Base-by-base conservation (phyloP, 306 rosid genomes). In the Ormosia emarginata region DNA sequence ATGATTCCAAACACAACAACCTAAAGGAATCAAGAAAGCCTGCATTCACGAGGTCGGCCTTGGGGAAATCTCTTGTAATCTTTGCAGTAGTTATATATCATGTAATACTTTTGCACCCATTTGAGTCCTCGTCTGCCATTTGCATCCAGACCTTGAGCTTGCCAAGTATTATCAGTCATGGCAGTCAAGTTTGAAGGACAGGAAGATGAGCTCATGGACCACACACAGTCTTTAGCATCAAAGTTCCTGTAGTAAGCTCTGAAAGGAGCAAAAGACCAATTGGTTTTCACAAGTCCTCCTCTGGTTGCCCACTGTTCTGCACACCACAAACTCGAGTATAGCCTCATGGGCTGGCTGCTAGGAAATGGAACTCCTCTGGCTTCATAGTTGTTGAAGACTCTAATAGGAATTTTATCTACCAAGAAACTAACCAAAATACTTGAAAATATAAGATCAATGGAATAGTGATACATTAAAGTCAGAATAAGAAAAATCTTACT, bases 251-350 rank as follows among this genome's bases (percentile, higher is more conserved):
- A 84, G 37, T 81, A 81, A 40, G 88, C 82, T 6, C 15, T 68
- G 75, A 87, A 81, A 10, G 90, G 90, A 49, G 90, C 88, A 53
- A 12, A 46, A 7, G 73, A 49, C 88, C 86, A 87, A 63, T 78
- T 81, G 2, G 85, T 81, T 50, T 87, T 81, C 24, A 72, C 86
- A 6, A 81, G 67, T 4, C 88, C 88, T 73, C 90, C 86, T 61
- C 79, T 81, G 5, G 86, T 84, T 8, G 86, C 88, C 88, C 84
- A 87, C 4, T 81, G 73, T 0, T 87, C 86, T 15, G 78, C 86
- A 73, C 74, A 79, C 85, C 86, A 82, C 0, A 87, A 65, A 62
- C 86, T 87, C 1, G 88, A 74, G 40, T 62, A 75, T 18, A 87
- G 18, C 82, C 67, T 78, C 88, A 87, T 87, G 11, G 88, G 65